phyloP scores from a whole-genome alignment of 495 filamentous ascomycete species.

The Aspergillus mulundensis region DNA sequence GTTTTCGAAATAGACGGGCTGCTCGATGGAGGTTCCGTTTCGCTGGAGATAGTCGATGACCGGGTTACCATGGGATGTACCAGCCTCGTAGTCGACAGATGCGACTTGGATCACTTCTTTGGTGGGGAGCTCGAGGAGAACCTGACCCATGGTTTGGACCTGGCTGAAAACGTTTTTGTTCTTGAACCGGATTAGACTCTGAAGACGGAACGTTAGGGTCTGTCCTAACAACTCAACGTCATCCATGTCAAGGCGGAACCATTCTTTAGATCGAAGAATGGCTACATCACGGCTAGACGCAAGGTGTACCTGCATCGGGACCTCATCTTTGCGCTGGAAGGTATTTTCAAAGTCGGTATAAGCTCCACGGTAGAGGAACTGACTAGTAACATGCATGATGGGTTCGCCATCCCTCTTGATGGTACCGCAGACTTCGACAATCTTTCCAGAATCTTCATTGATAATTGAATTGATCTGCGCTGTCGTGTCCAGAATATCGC shows the following conservation, averaged over 20 bases:
- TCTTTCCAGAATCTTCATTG: conserved; percentile 97
- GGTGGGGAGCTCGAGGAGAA: conserved; percentile 89
- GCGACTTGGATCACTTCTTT: conserved; percentile 97
- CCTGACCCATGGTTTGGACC: conserved; percentile 89
- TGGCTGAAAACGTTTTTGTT: conserved; percentile 89
- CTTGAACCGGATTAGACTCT: conserved; percentile 89
- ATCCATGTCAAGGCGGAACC: conserved; percentile 80
- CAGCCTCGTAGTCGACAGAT: conserved; percentile 88
- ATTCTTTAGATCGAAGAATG: conserved; percentile 91
- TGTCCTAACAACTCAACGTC: conserved; percentile 83
- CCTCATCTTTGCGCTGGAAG: conserved; percentile 95
- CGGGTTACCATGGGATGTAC: conserved; percentile 87
- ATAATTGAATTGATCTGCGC: conserved; percentile 96
- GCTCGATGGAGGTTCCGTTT: conserved; percentile 88
- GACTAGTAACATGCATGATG: conserved; percentile 98
- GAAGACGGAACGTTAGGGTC: conserved; percentile 93
- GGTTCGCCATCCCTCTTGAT: conserved; percentile 79
- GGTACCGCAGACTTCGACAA: conserved; percentile 98
- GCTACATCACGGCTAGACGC: conserved; percentile 84
- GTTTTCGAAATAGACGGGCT: conserved; percentile 96
- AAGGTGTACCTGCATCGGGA: conserved; percentile 89
- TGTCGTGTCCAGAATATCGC: conserved; percentile 86
- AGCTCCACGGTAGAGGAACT: conserved; percentile 91
- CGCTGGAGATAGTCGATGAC: conserved; percentile 94
- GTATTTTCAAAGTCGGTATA: conserved; percentile 96